Conservation (phyloP, 2,329 filamentous ascomycete species). For the Epichloe coenophiala region DNA sequence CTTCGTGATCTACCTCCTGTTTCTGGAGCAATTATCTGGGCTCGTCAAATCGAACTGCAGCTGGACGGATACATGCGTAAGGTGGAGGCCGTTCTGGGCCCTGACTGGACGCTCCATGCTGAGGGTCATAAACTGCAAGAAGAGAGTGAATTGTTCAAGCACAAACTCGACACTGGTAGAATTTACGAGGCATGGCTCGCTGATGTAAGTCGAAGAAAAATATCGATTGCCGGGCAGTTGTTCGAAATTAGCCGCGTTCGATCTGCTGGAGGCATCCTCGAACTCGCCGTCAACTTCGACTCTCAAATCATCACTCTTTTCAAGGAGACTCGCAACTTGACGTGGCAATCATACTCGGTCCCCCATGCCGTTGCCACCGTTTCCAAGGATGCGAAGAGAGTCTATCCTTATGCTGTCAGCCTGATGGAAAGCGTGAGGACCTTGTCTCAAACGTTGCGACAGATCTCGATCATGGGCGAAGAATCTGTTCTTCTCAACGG, state of each 20-base stretch:
- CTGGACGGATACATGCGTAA: conserved; percentile 96
- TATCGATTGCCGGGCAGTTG: conserved; percentile 81
- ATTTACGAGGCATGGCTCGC: conserved; percentile 94
- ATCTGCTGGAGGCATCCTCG: conserved; percentile 77
- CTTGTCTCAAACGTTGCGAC: conserved; percentile 73
- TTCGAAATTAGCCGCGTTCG: conserved; percentile 83
- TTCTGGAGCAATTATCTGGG: conserved; percentile 95
- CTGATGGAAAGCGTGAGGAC: conserved; percentile 98
- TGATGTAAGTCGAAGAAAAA: conserved; percentile 76
- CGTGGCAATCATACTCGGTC: conserved; percentile 89
- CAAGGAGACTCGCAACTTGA: conserved; percentile 93
- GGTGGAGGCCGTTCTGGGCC: conserved; percentile 92
- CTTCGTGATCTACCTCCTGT: conserved; percentile 90
- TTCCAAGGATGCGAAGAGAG: conserved; percentile 95
- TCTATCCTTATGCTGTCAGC: conserved; percentile 95
- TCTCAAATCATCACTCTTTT: conserved; percentile 94
- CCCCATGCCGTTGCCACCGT: conserved; percentile 91
- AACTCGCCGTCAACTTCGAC: conserved; percentile 92
- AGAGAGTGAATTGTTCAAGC: conserved; percentile 86
- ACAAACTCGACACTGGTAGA: conserved; percentile 85
- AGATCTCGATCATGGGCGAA: conserved; percentile 74
- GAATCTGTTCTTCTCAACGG: conserved; percentile 80
- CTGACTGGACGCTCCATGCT: conserved; percentile 86
- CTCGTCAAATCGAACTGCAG: conserved; percentile 90
- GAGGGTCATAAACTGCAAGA: conserved; percentile 89